Conservation (phyloP, 1,139 yeast species). For the Sugiyamaella japonica region DNA sequence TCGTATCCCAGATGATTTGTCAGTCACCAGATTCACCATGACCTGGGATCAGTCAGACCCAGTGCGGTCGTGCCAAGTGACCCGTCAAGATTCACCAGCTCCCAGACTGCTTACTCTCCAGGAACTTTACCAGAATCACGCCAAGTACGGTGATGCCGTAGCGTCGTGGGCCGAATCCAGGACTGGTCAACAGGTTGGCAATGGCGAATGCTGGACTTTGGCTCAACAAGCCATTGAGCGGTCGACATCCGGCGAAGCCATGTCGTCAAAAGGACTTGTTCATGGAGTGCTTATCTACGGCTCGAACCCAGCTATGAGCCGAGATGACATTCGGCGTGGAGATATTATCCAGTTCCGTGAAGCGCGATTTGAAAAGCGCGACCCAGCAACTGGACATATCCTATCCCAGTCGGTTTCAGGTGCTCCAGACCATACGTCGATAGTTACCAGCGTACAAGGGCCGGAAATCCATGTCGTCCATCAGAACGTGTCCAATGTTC, state of each 20-base stretch:
- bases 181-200: constrained; percentile 57
- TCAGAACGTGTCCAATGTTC: constrained; percentile 58
- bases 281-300: constrained; percentile 59
- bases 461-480: constrained; percentile 50
- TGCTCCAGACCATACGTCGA: constrained; percentile 66
- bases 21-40: constrained; percentile 49
- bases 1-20: constrained; percentile 52
- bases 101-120: constrained; percentile 50
- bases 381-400: constrained; percentile 25
- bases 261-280: constrained; percentile 53
- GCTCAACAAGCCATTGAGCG: constrained; percentile 62
- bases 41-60: constrained; percentile 46
- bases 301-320: constrained; percentile 30
- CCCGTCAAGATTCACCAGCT: constrained; percentile 49
- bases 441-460: constrained; percentile 46
- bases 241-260: constrained; percentile 64
- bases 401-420: constrained; percentile 43
- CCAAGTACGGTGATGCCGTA: constrained; percentile 47
- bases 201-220: constrained; percentile 80
- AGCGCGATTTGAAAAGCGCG: constrained; percentile 46
- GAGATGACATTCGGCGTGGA: constrained; percentile 46
- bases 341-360: constrained; percentile 49
- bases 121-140: constrained; percentile 39
- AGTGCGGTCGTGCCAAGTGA: constrained; percentile 38
- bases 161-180: constrained; percentile 65